These are phyloP conservation scores for Papiliotrema nemorosa DNA, from an alignment of 1,284 basidiomycete species.

Conservation along the genomic window DNA sequence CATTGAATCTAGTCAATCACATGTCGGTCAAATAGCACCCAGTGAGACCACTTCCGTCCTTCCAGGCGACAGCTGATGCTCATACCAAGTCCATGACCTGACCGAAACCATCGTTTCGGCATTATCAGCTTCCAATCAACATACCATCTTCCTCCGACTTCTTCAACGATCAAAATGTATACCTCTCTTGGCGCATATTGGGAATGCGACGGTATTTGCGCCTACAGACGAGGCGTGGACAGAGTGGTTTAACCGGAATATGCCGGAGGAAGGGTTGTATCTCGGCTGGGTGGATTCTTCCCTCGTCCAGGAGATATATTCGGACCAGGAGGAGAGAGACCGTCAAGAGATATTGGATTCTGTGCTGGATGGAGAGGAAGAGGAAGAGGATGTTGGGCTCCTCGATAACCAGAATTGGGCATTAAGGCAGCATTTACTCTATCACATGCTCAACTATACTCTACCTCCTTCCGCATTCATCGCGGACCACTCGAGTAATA, in stretches of 20 bases:
- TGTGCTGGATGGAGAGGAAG: no score
- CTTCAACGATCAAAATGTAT: slow-evolving; percentile 84
- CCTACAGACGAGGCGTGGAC: slow-evolving; percentile 87
- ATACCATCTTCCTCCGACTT: slow-evolving; percentile 71
- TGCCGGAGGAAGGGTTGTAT: slow-evolving; percentile 10
- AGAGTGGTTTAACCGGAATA: slow-evolving; percentile 39
- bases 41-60: no score
- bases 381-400: slow-evolving; percentile 5
- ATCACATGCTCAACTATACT: slow-evolving; percentile 88
- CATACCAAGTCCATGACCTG: no score
- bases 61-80: no score
- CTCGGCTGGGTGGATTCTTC: slow-evolving; percentile 30
- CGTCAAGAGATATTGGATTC: no score
- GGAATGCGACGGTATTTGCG: slow-evolving; percentile 82
- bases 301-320: slow-evolving; percentile 27
- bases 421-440: slow-evolving; percentile 86
- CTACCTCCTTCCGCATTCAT: slow-evolving; percentile 48
- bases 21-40: no score
- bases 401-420: slow-evolving; percentile 67
- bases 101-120: slow-evolving; percentile 66
- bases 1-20: no score
- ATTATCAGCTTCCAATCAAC: slow-evolving; percentile 71
- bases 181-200: slow-evolving; percentile 83
- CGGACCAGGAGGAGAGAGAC: slow-evolving; percentile 1
- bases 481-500: slow-evolving; percentile 13